Base-by-base conservation (phyloP, 2,329 filamentous ascomycete species). In the Fusarium sp. region DNA sequence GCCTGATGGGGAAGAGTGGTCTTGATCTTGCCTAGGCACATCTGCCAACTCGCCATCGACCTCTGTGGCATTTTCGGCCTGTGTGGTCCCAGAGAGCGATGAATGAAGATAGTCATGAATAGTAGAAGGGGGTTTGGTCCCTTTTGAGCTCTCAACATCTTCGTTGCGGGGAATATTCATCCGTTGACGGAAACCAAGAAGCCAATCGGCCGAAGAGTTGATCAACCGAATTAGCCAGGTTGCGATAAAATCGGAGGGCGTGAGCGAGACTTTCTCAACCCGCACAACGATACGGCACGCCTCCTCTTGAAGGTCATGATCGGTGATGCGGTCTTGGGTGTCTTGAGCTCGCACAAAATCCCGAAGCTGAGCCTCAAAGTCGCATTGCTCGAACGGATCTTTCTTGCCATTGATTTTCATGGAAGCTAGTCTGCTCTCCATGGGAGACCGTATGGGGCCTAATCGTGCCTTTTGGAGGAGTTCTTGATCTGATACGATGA, bases 381-480 rank as follows among this genome's bases (percentile, higher is more conserved):
- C 71, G 10, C 77, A 78, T 0, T 64, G 62, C 13, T 78, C 74
- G 15, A 78, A 78, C 0, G 77, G 72, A 1, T 70, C 62, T 0
- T 56, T 53, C 36, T 78, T 78, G 1, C 77, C 75, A 5, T 77
- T 75, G 16, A 78, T 74, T 2, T 53, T 62, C 7, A 76, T 61
- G 9, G 62, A 63, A 4, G 65, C 70, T 7, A 76, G 55, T 0
- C 75, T 59, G 0, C 72, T 60, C 47, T 73, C 74, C 0, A 60
- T 59, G 7, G 73, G 50, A 10, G 73, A 72, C 1, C 74, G 69
- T 51, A 78, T 71, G 0, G 76, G 76, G 2, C 67, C 62, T 13
- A 78, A 62, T 2, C 68, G 68, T 0, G 77, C 77, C 27, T 54
- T 67, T 2, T 52, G 53, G 2, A 71, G 54, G 0, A 74, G 44